phyloP scores from a whole-genome alignment of 2,329 filamentous ascomycete species.

The Curvularia hawaiiensis region DNA sequence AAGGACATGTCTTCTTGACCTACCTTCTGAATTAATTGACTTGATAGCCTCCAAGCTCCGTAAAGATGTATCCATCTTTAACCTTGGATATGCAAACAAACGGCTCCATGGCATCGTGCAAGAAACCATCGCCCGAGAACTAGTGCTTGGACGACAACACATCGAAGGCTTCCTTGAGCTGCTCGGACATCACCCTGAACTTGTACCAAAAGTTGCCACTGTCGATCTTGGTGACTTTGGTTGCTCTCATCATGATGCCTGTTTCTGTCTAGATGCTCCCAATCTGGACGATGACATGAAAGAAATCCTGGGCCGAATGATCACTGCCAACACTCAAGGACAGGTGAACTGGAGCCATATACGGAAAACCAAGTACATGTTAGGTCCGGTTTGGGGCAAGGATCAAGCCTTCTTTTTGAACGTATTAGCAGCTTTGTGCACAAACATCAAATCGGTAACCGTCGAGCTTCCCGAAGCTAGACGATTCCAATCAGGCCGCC shows the following conservation, averaged over 20 bases:
- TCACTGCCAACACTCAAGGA: conserved; percentile 4
- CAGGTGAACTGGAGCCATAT: conserved; percentile 5
- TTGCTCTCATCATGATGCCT: conserved; percentile 1
- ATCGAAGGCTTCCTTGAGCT: conserved; percentile 18
- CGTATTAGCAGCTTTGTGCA: conserved; percentile 16
- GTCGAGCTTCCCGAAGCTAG: conserved; percentile 17
- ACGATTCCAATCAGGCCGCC: background rate
- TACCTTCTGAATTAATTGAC: conserved; percentile 21
- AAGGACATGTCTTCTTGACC: conserved; percentile 3
- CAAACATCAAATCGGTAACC: conserved; percentile 20
- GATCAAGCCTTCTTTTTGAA: conserved; percentile 18
- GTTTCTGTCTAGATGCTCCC: conserved; percentile 1
- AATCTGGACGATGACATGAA: background rate
- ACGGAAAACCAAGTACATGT: background rate
- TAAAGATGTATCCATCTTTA: conserved; percentile 2
- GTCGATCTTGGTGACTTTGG: conserved; percentile 23
- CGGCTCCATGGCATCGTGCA: conserved; percentile 18
- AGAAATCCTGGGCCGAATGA: conserved; percentile 4
- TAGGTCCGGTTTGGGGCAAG: conserved; percentile 7
- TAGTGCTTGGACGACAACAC: conserved; percentile 13
- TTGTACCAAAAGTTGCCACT: conserved; percentile 15
- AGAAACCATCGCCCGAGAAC: conserved; percentile 19
- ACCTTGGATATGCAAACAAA: conserved; percentile 20
- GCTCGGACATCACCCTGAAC: conserved; percentile 13
- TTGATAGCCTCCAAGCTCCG: conserved; percentile 12